Base-by-base conservation (phyloP, 306 rosid genomes). In the Sophora flavescens region DNA sequence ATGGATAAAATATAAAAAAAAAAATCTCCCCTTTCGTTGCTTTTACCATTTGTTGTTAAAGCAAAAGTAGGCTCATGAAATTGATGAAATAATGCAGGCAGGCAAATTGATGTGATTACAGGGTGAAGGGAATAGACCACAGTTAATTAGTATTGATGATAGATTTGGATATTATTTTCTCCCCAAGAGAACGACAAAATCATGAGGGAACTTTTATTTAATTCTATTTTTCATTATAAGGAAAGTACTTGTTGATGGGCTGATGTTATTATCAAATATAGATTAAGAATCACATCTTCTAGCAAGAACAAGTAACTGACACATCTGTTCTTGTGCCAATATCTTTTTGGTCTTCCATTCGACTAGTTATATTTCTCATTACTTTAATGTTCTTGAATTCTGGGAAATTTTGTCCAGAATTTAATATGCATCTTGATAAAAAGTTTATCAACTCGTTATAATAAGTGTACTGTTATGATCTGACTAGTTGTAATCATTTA, bases 321-420 rank as follows among this genome's bases (percentile, higher is more conserved):
- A 8, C 50, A 68, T 18, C 70, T 10, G 51, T 53, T 44, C 74
- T 56, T 9, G n/a, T 60, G 80, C 59, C 51, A 16, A 68, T 38
- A 26, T 53, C 17, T 16, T 5, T 33, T 61, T 53, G 60, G 47
- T 35, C 10, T 41, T 60, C 47, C 45, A 17, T 60, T 54, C 61
- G 66, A 15, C 70, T 35, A 47, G 10, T 68, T 45, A 47, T 69
- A 8, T 39, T 67, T 74, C 45, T 45, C 47, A 57, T 28, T 18
- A 22, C 68, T 66, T 13, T n/a, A 50, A 57, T 50, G 41, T 65
- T 13, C 32, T 38, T 38, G 60, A 79, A 48, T 79, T 38, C 73
- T 32, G 58, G 2, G 15, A 41, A 47, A 50, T 48, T n/a, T 61
- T 62, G 45, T 48, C 48, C 39, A 54, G 26, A 63, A 70, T 72